These are phyloP conservation scores for Pseudogymnoascus sp. DNA, from an alignment of 2,329 filamentous ascomycete species.

Conservation along the genomic window DNA sequence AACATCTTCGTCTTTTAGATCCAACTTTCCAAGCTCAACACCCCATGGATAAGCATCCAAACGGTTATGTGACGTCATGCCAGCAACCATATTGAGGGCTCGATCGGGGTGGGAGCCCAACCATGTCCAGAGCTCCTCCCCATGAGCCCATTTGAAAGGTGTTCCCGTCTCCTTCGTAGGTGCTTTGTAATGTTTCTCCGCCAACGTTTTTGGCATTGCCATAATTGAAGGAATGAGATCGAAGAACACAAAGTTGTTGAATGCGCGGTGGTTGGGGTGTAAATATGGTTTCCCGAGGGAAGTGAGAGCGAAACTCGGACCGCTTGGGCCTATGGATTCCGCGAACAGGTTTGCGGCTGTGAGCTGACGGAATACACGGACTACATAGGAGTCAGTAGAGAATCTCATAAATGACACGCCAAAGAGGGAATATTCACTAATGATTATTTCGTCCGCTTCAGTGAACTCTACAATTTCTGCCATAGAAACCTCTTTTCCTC, in stretches of 20 bases:
- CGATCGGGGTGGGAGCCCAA: slow-evolving; percentile 19
- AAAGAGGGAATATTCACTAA: slow-evolving; percentile 15
- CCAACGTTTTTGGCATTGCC: slow-evolving; percentile 20
- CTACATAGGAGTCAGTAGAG: slow-evolving; percentile 10
- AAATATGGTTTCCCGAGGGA: slow-evolving; percentile 17
- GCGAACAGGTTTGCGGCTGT: slow-evolving; percentile 16
- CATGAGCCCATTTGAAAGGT: slow-evolving; percentile 20
- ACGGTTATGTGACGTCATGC: slow-evolving; percentile 18
- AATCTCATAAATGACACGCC: background rate
- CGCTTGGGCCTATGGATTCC: slow-evolving; percentile 12
- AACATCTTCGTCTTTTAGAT: slow-evolving; percentile 17
- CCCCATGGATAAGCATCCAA: slow-evolving; percentile 19
- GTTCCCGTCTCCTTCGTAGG: slow-evolving; percentile 20
- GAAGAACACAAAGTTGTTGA: slow-evolving; percentile 19
- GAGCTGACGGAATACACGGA: slow-evolving; percentile 19
- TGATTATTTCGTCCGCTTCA: slow-evolving; percentile 20
- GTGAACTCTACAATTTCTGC: slow-evolving; percentile 17
- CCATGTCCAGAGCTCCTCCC: slow-evolving; percentile 22
- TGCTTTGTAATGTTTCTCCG: slow-evolving; percentile 18
- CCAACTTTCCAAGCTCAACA: slow-evolving; percentile 14
- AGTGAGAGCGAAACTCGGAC: slow-evolving; percentile 16
- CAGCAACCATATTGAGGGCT: slow-evolving; percentile 20
- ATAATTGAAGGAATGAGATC: slow-evolving; percentile 20
- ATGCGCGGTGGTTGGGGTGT: slow-evolving; percentile 18
- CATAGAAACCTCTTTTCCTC: slow-evolving; percentile 16